Base-by-base conservation (phyloP, 2,329 filamentous ascomycete genomes). In the Claviceps digitariae region DNA sequence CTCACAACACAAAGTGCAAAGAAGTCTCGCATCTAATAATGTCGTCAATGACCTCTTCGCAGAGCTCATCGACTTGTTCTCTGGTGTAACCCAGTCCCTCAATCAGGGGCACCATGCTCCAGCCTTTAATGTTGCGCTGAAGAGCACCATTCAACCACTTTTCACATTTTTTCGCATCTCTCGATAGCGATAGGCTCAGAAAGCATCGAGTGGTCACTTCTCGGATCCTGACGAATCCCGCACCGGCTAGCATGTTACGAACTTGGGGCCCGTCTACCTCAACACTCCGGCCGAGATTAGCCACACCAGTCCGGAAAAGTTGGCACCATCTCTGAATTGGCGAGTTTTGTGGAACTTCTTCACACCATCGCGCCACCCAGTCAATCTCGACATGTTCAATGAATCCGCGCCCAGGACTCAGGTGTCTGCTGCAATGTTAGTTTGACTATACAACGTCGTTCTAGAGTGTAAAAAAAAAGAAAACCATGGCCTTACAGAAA, bases 361-460 rank as follows among this genome's bases (percentile, higher is more conserved):
- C 81, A 57, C 89, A 84, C 62, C 82, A 86, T 51, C 81, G 81
- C 20, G 89, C 88, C 48, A 78, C 74, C 67, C 87, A 87, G 67
- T 97, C 89, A 52, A 97, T 85, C 66, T 97, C 91, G 48, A 95
- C 80, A 60, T 95, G 89, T 68, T 97, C 90, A 53, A 96, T 76
- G 64, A 77, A 79, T 52, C 90, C 91, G 43, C 73, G 76, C 1
- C 84, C 83, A 1, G 89, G 88, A 60, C 82, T 82, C 27, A 96
- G 75, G 63, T 94, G 87, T 52, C 85, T 89, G 48, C n/a, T 27
- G n/a, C 34, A 8, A 8, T 13, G 36, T 54, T 15, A 51, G 40
- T 38, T n/a, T n/a, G n/a, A n/a, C n/a, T n/a, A n/a, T n/a, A n/a
- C n/a, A n/a, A n/a, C n/a, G n/a, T n/a, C n/a, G n/a, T n/a, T n/a